Evolutionary conservation across 768 basidiomycete genomes (phyloP).

Genomic region (Leccinum fibrillosum): DNA sequence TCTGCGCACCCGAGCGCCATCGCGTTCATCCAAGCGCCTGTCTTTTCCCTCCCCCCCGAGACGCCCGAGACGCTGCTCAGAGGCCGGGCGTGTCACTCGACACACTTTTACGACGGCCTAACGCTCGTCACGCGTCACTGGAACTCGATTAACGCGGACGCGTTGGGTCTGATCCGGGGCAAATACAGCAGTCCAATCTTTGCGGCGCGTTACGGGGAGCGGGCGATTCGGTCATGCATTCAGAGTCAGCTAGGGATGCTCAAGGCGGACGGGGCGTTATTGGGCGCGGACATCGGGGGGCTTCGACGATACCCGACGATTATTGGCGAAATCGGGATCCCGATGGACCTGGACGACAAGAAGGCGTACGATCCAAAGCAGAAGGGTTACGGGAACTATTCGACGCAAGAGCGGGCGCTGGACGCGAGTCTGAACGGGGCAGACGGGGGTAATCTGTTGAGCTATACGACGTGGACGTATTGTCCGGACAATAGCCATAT

Average conservation of each 20-base stretch:
- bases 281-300: slow-evolving; percentile 36
- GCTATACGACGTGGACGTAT: slow-evolving; percentile 88
- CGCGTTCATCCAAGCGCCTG: slow-evolving; percentile 88
- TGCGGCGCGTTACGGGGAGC: slow-evolving; percentile 80
- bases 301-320: slow-evolving; percentile 68
- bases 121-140: slow-evolving; percentile 91
- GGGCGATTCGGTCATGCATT: slow-evolving; percentile 74
- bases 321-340: slow-evolving; percentile 94
- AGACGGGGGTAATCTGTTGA: slow-evolving; percentile 74
- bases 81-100: slow-evolving; percentile 69
- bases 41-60: slow-evolving; percentile 77
- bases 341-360: slow-evolving; percentile 91
- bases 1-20: slow-evolving; percentile 76
- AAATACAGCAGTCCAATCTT: slow-evolving; percentile 66
- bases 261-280: slow-evolving; percentile 65
- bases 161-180: slow-evolving; percentile 85
- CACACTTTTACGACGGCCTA: slow-evolving; percentile 94
- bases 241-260: slow-evolving; percentile 81
- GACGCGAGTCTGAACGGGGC: slow-evolving; percentile 78
- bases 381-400: slow-evolving; percentile 68
- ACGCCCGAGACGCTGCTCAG: slow-evolving; percentile 53
- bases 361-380: slow-evolving; percentile 61
- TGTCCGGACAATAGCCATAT: slow-evolving; percentile 76
- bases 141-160: slow-evolving; percentile 96
- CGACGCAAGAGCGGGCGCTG: slow-evolving; percentile 75